Evolutionary conservation across 108 stramenopile species (phyloP).

Genomic region (Skeletonema potamos): DNA sequence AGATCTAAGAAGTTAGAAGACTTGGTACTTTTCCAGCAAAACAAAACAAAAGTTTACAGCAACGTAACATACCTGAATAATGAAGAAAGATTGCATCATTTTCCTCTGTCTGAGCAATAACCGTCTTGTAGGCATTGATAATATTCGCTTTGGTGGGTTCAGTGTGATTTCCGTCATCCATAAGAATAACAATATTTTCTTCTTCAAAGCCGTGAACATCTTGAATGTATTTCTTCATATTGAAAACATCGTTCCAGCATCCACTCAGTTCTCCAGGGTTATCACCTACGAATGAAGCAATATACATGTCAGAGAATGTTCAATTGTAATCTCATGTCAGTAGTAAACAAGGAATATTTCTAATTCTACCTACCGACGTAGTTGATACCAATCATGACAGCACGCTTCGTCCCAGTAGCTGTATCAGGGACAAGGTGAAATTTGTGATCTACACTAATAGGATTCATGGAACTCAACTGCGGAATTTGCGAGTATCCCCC

Average conservation of each 20-base stretch:
- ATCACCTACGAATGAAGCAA: slow-evolving; percentile 6
- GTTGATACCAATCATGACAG: slow-evolving; percentile 89
- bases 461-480: slow-evolving; percentile 58
- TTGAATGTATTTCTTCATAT: slow-evolving; percentile 90
- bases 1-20: no score
- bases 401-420: slow-evolving; percentile 47
- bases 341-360: background rate
- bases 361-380: slow-evolving; percentile 66
- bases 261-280: slow-evolving; percentile 75
- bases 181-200: slow-evolving; percentile 68
- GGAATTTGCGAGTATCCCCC: slow-evolving; percentile 55
- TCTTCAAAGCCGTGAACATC: slow-evolving; percentile 81
- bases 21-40: no score
- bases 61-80: no score
- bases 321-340: background rate
- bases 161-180: slow-evolving; percentile 80
- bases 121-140: slow-evolving; percentile 63
- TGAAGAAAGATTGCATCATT: slow-evolving; percentile 76
- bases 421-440: slow-evolving; percentile 50
- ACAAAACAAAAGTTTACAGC: no score
- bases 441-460: slow-evolving; percentile 37
- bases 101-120: slow-evolving; percentile 44
- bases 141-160: slow-evolving; percentile 72
- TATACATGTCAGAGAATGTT: background rate
- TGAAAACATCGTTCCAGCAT: slow-evolving; percentile 93